Base-by-base conservation (phyloP, 371 early-diverging fungal genomes). In the Chytridium lagenaria region DNA sequence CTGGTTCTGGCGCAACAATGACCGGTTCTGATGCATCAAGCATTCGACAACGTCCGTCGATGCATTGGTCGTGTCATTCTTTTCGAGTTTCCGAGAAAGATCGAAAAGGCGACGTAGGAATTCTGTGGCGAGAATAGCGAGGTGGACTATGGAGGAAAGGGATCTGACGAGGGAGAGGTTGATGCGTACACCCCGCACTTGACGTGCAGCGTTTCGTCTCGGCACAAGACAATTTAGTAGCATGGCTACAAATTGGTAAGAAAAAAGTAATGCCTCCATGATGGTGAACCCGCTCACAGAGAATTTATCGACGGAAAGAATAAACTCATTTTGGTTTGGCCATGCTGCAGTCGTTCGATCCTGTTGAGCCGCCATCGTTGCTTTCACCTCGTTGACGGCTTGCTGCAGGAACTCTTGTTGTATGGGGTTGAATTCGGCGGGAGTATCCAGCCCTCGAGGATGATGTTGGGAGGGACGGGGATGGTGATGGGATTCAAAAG, bases 1-100 rank as follows among this genome's bases (percentile, higher is more conserved):
- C 30, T 28, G 7, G 23, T 61, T 61, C 10, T 34, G 61, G 15
- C 61, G 31, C 3, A 61, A 10, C 34, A 61, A 23, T 23, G 61
- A 3, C 31, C 61, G 30, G 37, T 61, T 61, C 61, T 61, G 61
- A 31, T 5, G 15, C 30, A 61, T 61, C 61, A 61, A 61, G 7
- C 61, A 3, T 34, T 61, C 61, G 36, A 36, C 61, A 12, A 26
- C 23, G 19, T 31, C 61, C 19, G 3, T 37, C 3, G 19, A 7
- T 5, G 7, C 23, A 23, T 5, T 5, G 12, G 3, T 23, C 19
- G 7, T 3, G 7, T 31, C 31, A 3, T 31, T 16, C 10, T 28
- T 33, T 15, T 37, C 36, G 3, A 16, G 5, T 37, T 7, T 34
- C 61, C 34, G 12, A 7, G 61, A 61, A 23, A 12, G 19, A 15